phyloP scores from a whole-genome alignment of 352 stramenopile genomes.

The Phytophthora idaei region DNA sequence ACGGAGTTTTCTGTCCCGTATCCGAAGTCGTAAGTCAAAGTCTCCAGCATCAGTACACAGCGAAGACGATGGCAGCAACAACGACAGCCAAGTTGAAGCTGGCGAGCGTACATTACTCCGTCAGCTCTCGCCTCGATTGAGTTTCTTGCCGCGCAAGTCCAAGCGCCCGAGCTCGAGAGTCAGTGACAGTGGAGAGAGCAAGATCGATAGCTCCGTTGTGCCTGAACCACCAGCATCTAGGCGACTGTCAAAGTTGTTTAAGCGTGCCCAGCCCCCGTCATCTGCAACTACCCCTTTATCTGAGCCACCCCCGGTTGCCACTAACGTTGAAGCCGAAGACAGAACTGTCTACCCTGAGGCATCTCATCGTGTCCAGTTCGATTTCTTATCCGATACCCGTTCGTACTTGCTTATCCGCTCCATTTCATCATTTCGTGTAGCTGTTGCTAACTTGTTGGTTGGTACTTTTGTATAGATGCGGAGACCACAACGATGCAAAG shows the following conservation, averaged over 20 bases:
- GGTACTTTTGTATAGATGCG: constrained; percentile 10
- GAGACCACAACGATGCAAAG: background rate
- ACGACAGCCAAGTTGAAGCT: constrained; percentile 4
- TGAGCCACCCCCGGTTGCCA: background rate
- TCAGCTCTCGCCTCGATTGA: constrained; percentile 24
- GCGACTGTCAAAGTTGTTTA: constrained; percentile 29
- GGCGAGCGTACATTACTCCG: constrained; percentile 7
- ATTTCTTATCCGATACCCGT: constrained; percentile 33
- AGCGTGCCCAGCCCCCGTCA: constrained; percentile 9
- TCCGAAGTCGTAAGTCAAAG: background rate
- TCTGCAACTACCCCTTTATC: background rate
- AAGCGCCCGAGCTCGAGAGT: constrained; percentile 11
- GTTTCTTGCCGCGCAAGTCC: constrained; percentile 24
- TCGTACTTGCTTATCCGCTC: constrained; percentile 17
- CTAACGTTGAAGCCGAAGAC: constrained; percentile 24
- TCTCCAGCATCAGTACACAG: background rate
- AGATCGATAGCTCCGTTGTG: background rate
- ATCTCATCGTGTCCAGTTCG: constrained; percentile 36
- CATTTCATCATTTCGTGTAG: background rate
- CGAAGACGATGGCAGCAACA: background rate
- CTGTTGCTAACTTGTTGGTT: constrained; percentile 1
- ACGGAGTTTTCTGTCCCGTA: background rate
- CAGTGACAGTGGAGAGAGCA: constrained; percentile 12
- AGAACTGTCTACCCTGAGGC: constrained; percentile 37
- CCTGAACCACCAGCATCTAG: constrained; percentile 9